Evolutionary conservation across 371 early-diverging fungal genomes (phyloP).

Genomic region (Circinella umbellata): DNA sequence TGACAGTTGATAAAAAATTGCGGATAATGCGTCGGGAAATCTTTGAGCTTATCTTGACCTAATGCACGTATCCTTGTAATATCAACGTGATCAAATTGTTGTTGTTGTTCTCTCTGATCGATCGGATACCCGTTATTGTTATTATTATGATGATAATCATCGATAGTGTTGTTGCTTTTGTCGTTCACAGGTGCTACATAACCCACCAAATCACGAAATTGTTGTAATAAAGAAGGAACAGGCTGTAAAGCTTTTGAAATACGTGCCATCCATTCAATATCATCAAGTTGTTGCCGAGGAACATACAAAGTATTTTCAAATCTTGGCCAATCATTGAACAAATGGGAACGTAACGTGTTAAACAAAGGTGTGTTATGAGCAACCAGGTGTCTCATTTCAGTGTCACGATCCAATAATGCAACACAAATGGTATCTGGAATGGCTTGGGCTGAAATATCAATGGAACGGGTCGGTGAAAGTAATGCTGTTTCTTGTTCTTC

Average conservation of each 20-base stretch:
- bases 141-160: background rate
- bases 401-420: constrained; percentile 42
- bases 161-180: background rate
- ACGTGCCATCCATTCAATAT: constrained; percentile 43
- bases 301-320: constrained; percentile 45
- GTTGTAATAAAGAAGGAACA: constrained; percentile 32
- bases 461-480: constrained; percentile 29
- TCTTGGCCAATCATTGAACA: constrained; percentile 35
- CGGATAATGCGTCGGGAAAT: constrained; percentile 52
- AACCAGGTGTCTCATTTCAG: constrained; percentile 52
- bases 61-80: constrained; percentile 45
- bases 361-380: constrained; percentile 41
- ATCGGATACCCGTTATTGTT: no score
- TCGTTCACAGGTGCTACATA: constrained; percentile 28
- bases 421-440: constrained; percentile 52
- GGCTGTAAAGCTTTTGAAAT: constrained; percentile 31
- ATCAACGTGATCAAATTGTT: constrained; percentile 46
- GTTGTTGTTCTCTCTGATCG: constrained; percentile 1
- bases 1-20: constrained; percentile 60
- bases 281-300: constrained; percentile 32
- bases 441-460: constrained; percentile 45
- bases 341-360: constrained; percentile 25
- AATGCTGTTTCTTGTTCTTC: constrained; percentile 4
- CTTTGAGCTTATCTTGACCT: constrained; percentile 32
- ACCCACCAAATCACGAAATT: constrained; percentile 50